Conservation (phyloP, 2,329 filamentous ascomycete genomes). For the Exophiala dermatitidis region DNA sequence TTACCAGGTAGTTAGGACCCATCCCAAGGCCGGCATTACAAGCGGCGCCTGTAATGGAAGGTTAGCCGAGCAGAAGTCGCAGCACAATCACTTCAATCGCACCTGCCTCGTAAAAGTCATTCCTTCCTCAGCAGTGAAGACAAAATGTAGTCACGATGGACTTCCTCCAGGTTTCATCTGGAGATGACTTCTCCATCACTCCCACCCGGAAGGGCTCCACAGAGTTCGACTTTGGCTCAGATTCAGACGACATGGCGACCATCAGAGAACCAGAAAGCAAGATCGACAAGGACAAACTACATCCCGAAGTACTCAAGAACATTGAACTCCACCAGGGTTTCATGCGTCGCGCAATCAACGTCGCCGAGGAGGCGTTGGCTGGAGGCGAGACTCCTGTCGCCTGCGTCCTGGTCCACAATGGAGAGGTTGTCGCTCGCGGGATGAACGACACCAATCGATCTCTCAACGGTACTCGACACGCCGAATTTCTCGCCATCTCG, state of each 20-base stretch:
- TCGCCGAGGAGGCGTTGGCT: constrained; percentile 69
- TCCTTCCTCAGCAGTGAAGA: constrained; percentile 5
- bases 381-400: constrained; percentile 94
- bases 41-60: constrained; percentile 6
- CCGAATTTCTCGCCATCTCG: constrained; percentile 83
- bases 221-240: constrained; percentile 7
- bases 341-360: constrained; percentile 27
- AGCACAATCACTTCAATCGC: not conserved
- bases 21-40: no score
- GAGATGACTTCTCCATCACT: constrained; percentile 6
- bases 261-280: constrained; percentile 3
- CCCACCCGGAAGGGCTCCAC: constrained; percentile 5
- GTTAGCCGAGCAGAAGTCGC: constrained; percentile 8
- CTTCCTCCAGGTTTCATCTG: constrained; percentile 16
- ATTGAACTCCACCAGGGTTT: constrained; percentile 26
- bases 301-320: constrained; percentile 24
- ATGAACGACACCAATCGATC: constrained; percentile 97
- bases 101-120: constrained; percentile 3
- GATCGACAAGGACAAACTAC: constrained; percentile 23
- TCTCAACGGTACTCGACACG: constrained; percentile 81
- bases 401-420: constrained; percentile 80
- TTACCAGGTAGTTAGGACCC: no score
- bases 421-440: constrained; percentile 72
- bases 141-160: constrained; percentile 21
- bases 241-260: constrained; percentile 19